Evolutionary conservation across 2,329 filamentous ascomycete genomes (phyloP).

Genomic region (Fusarium sp.): DNA sequence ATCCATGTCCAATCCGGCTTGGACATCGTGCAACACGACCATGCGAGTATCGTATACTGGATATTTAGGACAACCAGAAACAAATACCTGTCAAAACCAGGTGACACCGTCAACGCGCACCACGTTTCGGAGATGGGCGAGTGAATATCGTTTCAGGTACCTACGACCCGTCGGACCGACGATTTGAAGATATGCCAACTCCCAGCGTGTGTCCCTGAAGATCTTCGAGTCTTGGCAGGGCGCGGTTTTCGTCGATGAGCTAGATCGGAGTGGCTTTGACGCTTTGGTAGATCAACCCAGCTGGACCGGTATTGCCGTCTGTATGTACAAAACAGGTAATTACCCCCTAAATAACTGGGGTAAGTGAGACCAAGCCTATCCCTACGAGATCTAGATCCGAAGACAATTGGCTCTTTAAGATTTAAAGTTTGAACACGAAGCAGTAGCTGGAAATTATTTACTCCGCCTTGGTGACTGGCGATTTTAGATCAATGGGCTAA

Average conservation of each 20-base stretch:
- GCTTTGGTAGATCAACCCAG: not conserved
- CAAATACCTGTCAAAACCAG: not conserved
- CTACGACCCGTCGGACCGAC: not conserved
- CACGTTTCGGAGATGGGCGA: not conserved
- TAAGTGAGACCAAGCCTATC: not conserved
- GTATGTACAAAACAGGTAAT: not conserved
- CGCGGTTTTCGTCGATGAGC: not conserved
- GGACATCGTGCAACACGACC: not conserved
- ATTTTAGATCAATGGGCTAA: not conserved
- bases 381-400: not conserved
- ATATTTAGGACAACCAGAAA: not conserved
- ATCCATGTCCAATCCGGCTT: too few relatives aligned
- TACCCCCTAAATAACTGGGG: not conserved
- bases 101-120: not conserved
- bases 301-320: not conserved
- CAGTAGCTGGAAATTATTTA: not conserved
- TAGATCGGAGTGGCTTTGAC: not conserved
- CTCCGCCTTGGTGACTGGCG: not conserved
- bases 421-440: not conserved
- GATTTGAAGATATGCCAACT: not conserved
- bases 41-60: not conserved
- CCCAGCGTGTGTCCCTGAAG: not conserved
- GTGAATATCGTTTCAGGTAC: not conserved
- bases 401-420: not conserved
- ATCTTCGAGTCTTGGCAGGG: not conserved